Conservation (phyloP, 495 filamentous ascomycete species). For the Neurospora sp. region DNA sequence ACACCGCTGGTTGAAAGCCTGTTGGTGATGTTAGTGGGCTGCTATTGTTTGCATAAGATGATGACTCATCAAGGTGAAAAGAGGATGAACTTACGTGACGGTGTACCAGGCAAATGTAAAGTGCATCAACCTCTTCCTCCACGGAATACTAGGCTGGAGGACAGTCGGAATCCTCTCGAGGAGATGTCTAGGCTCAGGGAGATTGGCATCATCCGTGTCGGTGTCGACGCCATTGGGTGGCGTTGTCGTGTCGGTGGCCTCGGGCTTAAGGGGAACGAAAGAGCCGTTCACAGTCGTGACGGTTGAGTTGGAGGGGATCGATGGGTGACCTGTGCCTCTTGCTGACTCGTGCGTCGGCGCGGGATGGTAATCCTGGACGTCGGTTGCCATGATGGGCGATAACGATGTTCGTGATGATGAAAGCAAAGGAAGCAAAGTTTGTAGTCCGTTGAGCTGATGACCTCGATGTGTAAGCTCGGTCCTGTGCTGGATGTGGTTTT, state of each 20-base stretch:
- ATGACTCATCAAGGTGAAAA: background rate
- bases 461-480: background rate
- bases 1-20: constrained; percentile 57
- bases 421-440: background rate
- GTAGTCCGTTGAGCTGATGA: background rate
- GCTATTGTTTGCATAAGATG: background rate
- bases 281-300: background rate
- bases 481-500: background rate
- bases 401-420: background rate
- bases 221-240: background rate
- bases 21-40: background rate
- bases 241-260: background rate
- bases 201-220: background rate
- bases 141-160: constrained; percentile 20
- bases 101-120: constrained; percentile 72
- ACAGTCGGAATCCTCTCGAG: constrained; percentile 19
- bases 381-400: background rate
- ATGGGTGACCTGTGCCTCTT: background rate
- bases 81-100: constrained; percentile 28
- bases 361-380: background rate
- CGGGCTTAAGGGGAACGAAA: background rate
- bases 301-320: background rate
- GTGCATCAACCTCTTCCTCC: constrained; percentile 43
- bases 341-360: background rate
- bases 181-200: background rate